Conservation (phyloP, 2,329 filamentous ascomycete species). For the Helminthosporium solani region DNA sequence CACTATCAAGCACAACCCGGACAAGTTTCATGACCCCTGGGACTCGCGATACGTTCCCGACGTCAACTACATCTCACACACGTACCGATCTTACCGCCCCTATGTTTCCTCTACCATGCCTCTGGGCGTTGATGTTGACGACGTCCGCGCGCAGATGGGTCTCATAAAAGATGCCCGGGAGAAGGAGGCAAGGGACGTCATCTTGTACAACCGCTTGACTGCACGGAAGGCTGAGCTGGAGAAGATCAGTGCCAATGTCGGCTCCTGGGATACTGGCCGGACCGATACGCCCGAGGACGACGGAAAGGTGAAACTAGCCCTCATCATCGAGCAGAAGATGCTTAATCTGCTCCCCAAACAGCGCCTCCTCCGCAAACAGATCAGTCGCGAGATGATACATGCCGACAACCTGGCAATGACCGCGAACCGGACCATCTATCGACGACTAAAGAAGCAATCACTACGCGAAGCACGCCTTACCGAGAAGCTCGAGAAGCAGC, state of each 20-base stretch:
- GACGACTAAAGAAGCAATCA: slow-evolving; percentile 95
- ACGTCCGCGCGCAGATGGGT: slow-evolving; percentile 30
- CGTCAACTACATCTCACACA: slow-evolving; percentile 81
- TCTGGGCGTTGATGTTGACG: slow-evolving; percentile 82
- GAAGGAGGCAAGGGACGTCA: slow-evolving; percentile 76
- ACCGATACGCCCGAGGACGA: slow-evolving; percentile 70
- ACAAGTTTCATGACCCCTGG: slow-evolving; percentile 55
- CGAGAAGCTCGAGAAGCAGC: slow-evolving; percentile 98
- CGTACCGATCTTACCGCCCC: slow-evolving; percentile 70
- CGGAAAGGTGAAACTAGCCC: slow-evolving; percentile 78
- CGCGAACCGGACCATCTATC: slow-evolving; percentile 85
- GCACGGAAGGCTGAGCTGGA: slow-evolving; percentile 83
- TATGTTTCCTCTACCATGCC: slow-evolving; percentile 88
- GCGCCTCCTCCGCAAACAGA: slow-evolving; percentile 77
- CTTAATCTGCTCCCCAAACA: slow-evolving; percentile 87
- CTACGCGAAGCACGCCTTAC: slow-evolving; percentile 94
- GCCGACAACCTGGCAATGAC: slow-evolving; percentile 98
- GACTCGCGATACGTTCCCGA: slow-evolving; percentile 42
- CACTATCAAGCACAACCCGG: slow-evolving; percentile 47
- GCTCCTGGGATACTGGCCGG: slow-evolving; percentile 76
- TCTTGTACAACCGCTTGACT: slow-evolving; percentile 86
- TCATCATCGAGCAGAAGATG: slow-evolving; percentile 93
- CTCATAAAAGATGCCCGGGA: slow-evolving; percentile 8
- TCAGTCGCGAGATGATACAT: slow-evolving; percentile 89
- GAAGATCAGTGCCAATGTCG: slow-evolving; percentile 78